Evolutionary conservation across 306 rosid genomes (phyloP), one percentile per base, ranked within the genome.

Genomic region (Morella rubra): DNA sequence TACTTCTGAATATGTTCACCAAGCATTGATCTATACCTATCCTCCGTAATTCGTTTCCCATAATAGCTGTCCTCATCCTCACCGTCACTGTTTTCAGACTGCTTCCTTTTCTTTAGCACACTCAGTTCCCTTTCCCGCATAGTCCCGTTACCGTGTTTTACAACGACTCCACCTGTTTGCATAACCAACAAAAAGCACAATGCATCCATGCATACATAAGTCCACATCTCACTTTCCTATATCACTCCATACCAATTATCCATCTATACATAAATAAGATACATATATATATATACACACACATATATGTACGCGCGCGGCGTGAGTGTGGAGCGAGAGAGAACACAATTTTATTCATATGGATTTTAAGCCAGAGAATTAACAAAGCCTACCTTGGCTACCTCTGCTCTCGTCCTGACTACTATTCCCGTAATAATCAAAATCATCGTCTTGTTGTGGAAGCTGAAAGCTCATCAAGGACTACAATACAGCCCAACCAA

Each of bases 361-460:
- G 50, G 74, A 76, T 67, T 78, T 73, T 45, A 64, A 64, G 54
- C 58, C 58, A 24, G 60, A 76, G 44, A 47, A 2, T 53, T 56
- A 81, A 60, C 51, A 73, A 41, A 37, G 83, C 83, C 84, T 82
- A 91, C 99, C 96, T 91, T 87, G 96, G 83, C 87, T 92, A 79
- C 85, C 92, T 87, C 96, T 91, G 91, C 99, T 96, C 90, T 92
- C 99, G 82, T 92, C 99, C 93, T 92, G 98, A 87, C 98, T 96
- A 84, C 98, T 96, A 86, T 92, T 91, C 46, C 87, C 99, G 82
- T 91, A 91, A 80, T 96, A 92, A 86, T 93, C 93, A 80, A 91
- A 92, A 75, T 83, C 97, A 88, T 91, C 97, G 84, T 88, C 96
- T 56, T 89, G 89, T 77, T 87, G 87, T 74, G 99, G 97, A 82